A percentile compares a stretch with the other conserved stretches of the same genome.
phyloP scores from a whole-genome alignment of 2,329 filamentous ascomycete species.

The Apiospora aurea region DNA sequence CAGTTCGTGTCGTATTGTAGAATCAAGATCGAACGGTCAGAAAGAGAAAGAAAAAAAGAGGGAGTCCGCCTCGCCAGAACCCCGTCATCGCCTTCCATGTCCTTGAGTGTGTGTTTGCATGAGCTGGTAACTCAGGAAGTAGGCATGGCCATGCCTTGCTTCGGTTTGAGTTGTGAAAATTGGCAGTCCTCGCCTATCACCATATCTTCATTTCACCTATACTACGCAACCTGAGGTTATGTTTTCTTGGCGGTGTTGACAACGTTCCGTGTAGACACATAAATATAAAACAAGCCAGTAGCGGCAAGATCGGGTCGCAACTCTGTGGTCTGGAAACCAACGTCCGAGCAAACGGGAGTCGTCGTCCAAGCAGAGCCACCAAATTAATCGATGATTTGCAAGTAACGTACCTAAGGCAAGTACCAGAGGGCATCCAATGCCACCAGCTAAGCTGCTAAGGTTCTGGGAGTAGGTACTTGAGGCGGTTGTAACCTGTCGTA shows the following conservation, averaged over 20 bases:
- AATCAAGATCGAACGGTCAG: background rate
- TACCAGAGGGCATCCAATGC: background rate
- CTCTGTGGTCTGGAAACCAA: background rate
- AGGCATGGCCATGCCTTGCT: slow-evolving; percentile 7
- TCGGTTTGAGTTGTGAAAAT: slow-evolving; percentile 3
- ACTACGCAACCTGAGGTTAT: slow-evolving; percentile 3
- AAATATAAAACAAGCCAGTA: slow-evolving; percentile 12
- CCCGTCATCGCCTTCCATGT: background rate
- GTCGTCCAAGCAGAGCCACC: slow-evolving; percentile 14
- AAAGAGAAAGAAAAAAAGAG: background rate
- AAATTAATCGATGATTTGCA: background rate
- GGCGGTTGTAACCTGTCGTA: background rate
- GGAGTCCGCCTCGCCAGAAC: background rate
- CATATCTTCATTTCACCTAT: slow-evolving; percentile 12
- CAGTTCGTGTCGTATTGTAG: background rate
- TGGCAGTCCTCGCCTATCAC: slow-evolving; percentile 6
- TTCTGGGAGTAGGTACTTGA: background rate
- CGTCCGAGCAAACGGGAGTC: slow-evolving; percentile 13
- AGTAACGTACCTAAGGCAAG: too few relatives aligned
- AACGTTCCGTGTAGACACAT: slow-evolving; percentile 13
- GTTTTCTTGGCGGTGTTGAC: slow-evolving; percentile 16
- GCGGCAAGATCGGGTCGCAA: slow-evolving; percentile 17
- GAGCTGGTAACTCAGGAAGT: background rate
- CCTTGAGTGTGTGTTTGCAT: background rate
- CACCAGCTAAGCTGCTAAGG: background rate